Evolutionary conservation across 805 yeast species (phyloP).

Genomic region (Saturnispora gosingensis): DNA sequence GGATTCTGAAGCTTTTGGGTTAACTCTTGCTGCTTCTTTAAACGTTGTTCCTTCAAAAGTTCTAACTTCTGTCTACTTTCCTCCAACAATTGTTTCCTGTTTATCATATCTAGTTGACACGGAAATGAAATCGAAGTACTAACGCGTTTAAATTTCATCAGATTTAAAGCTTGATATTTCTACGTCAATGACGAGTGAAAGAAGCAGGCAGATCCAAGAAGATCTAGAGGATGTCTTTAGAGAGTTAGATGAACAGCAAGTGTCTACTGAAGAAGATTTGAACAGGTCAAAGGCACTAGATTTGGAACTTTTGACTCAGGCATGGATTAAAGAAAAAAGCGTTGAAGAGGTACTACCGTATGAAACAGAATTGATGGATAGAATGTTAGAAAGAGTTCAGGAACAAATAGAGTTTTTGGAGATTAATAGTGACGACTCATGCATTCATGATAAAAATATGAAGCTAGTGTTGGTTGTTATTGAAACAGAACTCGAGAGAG

Average conservation of each 20-base stretch:
- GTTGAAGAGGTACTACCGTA: conserved; percentile 82
- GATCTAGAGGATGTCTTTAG: conserved; percentile 63
- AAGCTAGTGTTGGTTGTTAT: conserved; percentile 75
- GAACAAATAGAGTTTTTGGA: conserved; percentile 69
- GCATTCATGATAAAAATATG: conserved; percentile 53
- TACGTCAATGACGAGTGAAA: background rate
- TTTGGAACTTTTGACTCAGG: conserved; percentile 38
- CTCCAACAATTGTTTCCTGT: conserved; percentile 31
- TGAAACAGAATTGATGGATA: conserved; percentile 47
- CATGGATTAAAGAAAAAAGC: conserved; percentile 80
- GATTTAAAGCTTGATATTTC: background rate
- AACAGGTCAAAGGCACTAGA: conserved; percentile 28
- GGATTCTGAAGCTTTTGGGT: background rate
- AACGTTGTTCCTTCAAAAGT: conserved; percentile 31
- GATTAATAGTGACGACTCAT: conserved; percentile 67
- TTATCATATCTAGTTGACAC: conserved; percentile 14
- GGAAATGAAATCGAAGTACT: background rate
- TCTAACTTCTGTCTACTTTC: conserved; percentile 42
- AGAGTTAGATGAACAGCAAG: conserved; percentile 43
- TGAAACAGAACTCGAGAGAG: conserved; percentile 86
- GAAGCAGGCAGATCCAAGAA: conserved; percentile 10
- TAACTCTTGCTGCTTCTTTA: background rate
- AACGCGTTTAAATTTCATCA: conserved; percentile 2
- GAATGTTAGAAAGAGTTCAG: conserved; percentile 51
- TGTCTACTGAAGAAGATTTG: background rate